Conservation (phyloP, 306 rosid genomes). For the Hippophae rhamnoides region DNA sequence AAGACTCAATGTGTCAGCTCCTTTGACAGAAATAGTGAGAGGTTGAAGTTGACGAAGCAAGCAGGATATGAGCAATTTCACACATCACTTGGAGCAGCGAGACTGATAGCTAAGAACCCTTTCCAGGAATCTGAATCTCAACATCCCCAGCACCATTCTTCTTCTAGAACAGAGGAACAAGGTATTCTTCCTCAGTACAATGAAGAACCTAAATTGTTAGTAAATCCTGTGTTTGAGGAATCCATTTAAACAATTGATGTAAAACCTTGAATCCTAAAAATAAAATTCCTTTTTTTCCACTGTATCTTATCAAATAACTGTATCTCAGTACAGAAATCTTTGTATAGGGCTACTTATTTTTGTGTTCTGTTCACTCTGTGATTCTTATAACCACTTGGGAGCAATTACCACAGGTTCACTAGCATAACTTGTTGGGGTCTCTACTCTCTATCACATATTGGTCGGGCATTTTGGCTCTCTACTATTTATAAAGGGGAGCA, state of each 20-base stretch:
- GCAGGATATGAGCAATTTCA: constrained; percentile 61
- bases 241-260: constrained; percentile 27
- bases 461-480: too few relatives aligned
- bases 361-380: too few relatives aligned
- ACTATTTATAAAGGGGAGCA: too few relatives aligned
- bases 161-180: constrained; percentile 25
- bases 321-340: too few relatives aligned
- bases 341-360: too few relatives aligned
- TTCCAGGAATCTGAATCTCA: constrained; percentile 28
- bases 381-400: too few relatives aligned
- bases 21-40: constrained; percentile 22
- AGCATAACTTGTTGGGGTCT: too few relatives aligned
- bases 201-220: constrained; percentile 22
- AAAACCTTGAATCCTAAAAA: constrained; percentile 22
- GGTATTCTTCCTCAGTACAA: constrained; percentile 13
- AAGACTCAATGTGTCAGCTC: constrained; percentile 26
- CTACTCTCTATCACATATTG: too few relatives aligned
- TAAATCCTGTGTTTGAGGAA: constrained; percentile 32
- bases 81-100: constrained; percentile 47
- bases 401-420: too few relatives aligned
- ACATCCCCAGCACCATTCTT: constrained; percentile 24
- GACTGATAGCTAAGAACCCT: constrained; percentile 14
- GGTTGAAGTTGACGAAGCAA: constrained; percentile 26
- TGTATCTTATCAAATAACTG: too few relatives aligned
- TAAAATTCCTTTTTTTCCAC: too few relatives aligned